Evolutionary conservation across 257 asterid genomes (phyloP).

Genomic region (Sherardia arvensis): DNA sequence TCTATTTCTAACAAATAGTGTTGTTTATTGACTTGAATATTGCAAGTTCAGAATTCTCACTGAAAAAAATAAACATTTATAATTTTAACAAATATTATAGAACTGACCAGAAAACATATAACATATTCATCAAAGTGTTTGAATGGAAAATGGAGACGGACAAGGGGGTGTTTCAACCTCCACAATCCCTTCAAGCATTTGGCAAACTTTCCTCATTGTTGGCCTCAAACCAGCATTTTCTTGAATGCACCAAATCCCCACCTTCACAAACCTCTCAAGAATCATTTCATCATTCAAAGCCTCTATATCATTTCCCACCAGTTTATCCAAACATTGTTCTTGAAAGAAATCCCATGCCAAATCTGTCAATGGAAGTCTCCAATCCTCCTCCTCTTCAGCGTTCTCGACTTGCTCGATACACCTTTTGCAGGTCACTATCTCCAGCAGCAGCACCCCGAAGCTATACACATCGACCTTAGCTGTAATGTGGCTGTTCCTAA

Average conservation of each 20-base stretch:
- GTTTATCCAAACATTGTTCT: conserved; percentile 18
- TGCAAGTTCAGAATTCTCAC: too few species aligned
- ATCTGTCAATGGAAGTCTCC: conserved; percentile 22
- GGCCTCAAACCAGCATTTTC: conserved; percentile 24
- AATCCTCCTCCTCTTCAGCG: conserved; percentile 1
- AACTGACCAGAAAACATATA: too few species aligned
- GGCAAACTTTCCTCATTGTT: conserved; percentile 19
- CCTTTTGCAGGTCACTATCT: background rate
- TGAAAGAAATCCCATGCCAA: conserved; percentile 44
- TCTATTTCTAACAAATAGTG: too few species aligned
- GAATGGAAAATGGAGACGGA: background rate
- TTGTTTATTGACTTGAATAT: too few species aligned
- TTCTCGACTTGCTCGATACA: background rate
- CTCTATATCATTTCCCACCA: conserved; percentile 33
- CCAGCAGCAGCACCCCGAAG: background rate
- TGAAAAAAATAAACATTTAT: too few species aligned
- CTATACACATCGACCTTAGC: background rate
- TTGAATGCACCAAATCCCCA: conserved; percentile 31
- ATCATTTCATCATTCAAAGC: conserved; percentile 15
- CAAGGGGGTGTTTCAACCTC: conserved; percentile 13
- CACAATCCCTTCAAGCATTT: conserved; percentile 17
- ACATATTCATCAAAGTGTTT: too few species aligned
- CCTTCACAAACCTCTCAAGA: conserved; percentile 14
- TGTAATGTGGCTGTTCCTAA: conserved; percentile 15
- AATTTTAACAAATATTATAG: too few species aligned